A percentile compares a stretch with the other conserved stretches of the same genome.
phyloP scores from a whole-genome alignment of 805 yeast species.

The Candida glaebosa region DNA sequence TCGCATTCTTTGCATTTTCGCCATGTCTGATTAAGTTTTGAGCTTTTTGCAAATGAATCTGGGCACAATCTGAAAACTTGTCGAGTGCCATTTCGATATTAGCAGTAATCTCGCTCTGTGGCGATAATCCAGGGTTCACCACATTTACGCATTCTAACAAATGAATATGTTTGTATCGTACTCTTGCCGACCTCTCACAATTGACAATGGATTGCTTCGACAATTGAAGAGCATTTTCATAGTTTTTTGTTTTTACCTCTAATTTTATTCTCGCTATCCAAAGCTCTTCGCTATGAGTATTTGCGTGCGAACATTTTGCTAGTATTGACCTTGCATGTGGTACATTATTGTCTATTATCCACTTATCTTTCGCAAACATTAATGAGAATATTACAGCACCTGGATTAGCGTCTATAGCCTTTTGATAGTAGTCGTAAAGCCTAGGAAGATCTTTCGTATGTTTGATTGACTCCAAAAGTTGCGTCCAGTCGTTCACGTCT shows the following conservation, averaged over 20 bases:
- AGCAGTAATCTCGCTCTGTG: constrained; percentile 7
- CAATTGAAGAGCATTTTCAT: constrained; percentile 33
- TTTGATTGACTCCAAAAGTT: constrained; percentile 34
- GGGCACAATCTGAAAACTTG: constrained; percentile 46
- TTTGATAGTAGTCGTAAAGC: constrained; percentile 42
- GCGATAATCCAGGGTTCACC: not conserved
- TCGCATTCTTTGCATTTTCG: constrained; percentile 35
- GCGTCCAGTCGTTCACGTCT: constrained; percentile 46
- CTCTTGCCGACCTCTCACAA: constrained; percentile 26
- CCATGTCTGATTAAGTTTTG: constrained; percentile 43
- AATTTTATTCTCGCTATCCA: constrained; percentile 75
- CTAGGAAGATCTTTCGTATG: constrained; percentile 7
- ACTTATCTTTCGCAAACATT: constrained; percentile 70
- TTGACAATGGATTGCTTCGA: constrained; percentile 20
- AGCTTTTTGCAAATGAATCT: constrained; percentile 60
- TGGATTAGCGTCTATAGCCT: constrained; percentile 51
- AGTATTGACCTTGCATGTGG: constrained; percentile 54
- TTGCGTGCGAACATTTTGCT: constrained; percentile 38
- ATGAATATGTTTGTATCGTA: constrained; percentile 57
- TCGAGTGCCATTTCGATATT: constrained; percentile 46
- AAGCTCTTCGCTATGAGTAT: constrained; percentile 49
- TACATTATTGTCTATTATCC: constrained; percentile 47
- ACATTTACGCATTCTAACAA: constrained; percentile 15
- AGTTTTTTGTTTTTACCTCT: constrained; percentile 44
- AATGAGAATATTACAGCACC: constrained; percentile 50